phyloP scores from a whole-genome alignment of 139 green algal genomes.

The Chlorella vulgaris region DNA sequence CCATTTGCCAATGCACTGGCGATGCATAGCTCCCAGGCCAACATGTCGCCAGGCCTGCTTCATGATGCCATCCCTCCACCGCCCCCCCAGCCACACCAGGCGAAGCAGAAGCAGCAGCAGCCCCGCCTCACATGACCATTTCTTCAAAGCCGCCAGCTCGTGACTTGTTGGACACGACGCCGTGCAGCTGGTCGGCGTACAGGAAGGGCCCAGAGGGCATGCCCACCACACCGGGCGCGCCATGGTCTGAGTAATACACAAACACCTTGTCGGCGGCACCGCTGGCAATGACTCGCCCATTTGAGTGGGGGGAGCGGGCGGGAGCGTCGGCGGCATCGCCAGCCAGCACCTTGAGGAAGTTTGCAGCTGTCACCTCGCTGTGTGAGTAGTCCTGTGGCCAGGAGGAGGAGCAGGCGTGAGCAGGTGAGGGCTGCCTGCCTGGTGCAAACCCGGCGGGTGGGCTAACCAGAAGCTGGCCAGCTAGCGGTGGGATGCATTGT shows the following conservation, averaged over 20 bases:
- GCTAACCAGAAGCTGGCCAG: no score
- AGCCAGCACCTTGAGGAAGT: constrained; percentile 85
- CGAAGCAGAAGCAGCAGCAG: neutral
- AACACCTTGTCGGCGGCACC: constrained; percentile 83
- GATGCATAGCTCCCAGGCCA: no score
- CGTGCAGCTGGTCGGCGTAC: constrained; percentile 87
- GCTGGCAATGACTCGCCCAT: constrained; percentile 54
- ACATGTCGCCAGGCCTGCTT: no score
- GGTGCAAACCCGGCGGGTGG: no score
- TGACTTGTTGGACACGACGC: constrained; percentile 57
- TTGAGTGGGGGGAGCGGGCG: neutral
- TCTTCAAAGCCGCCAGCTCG: constrained; percentile 74
- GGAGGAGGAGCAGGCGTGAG: neutral
- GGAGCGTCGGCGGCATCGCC: constrained; percentile 57
- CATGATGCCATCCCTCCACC: no score
- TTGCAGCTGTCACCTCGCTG: constrained; percentile 77
- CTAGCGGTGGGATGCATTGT: no score
- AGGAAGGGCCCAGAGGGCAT: constrained; percentile 90
- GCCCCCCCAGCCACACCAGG: no score
- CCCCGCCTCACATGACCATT: constrained; percentile 68
- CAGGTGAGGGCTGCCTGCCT: no score
- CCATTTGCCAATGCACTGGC: no score
- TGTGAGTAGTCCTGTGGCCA: constrained; percentile 83
- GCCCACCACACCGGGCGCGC: constrained; percentile 82
- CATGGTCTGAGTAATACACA: constrained; percentile 80